A percentile compares a stretch with the other conserved stretches of the same genome.
These are phyloP conservation scores for Ilex paraguariensis DNA, from an alignment of 305 asterid species.

Conservation along the genomic window DNA sequence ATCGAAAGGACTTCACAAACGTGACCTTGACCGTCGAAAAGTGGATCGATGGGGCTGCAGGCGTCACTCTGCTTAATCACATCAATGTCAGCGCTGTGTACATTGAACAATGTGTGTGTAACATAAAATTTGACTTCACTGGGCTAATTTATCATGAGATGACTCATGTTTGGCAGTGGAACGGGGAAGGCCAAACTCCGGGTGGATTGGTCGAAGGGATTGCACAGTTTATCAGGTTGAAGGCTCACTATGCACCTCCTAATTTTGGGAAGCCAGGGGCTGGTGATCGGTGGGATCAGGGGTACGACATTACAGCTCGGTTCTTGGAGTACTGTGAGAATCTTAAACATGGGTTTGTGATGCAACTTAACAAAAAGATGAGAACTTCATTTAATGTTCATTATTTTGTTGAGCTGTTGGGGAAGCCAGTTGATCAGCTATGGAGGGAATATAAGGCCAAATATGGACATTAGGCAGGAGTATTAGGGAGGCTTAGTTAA, in stretches of 20 bases:
- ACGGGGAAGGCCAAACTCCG: constrained; percentile 25
- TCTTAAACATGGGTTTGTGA: constrained; percentile 24
- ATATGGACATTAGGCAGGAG: no score
- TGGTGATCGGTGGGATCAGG: not conserved
- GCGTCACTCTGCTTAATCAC: no score
- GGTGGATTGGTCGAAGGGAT: constrained; percentile 19
- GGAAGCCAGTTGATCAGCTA: constrained; percentile 30
- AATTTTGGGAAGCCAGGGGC: no score
- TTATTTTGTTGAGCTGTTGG: constrained; percentile 32
- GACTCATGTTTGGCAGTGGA: constrained; percentile 34
- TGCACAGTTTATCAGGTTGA: no score
- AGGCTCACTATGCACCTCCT: no score
- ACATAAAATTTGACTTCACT: constrained; percentile 20
- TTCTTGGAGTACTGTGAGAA: constrained; percentile 40
- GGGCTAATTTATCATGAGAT: constrained; percentile 34
- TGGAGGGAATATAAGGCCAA: constrained; percentile 12
- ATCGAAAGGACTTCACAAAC: constrained; percentile 10
- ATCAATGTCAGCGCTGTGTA: constrained; percentile 32
- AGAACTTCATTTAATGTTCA: constrained; percentile 21
- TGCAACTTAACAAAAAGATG: constrained; percentile 32
- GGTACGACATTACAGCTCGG: constrained; percentile 27
- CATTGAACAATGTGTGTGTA: constrained; percentile 13
- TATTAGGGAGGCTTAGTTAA: no score
- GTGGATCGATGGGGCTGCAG: no score
- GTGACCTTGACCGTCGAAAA: constrained; percentile 29